phyloP scores from a whole-genome alignment of 345 rosid genomes.

The Carallia pectinifolia region DNA sequence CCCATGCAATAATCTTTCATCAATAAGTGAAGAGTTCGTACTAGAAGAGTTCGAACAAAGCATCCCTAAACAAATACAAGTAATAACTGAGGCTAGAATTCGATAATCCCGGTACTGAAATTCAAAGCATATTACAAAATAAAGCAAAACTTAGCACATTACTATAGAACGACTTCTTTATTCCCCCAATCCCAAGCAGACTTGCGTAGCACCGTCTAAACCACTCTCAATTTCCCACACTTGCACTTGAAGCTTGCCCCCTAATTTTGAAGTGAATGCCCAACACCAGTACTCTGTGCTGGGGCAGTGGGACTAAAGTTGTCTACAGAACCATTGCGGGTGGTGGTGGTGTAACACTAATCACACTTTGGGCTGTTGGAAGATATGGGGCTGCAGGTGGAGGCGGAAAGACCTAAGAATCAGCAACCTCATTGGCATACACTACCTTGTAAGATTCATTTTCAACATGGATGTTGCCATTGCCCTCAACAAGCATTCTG shows the following conservation, averaged over 20 bases:
- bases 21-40: no score
- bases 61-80: no score
- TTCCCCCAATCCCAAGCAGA: no score
- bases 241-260: constrained; percentile 5
- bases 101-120: no score
- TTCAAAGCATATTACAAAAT: no score
- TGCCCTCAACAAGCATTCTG: background rate
- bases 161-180: no score
- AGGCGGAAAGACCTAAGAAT: no score
- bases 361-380: constrained; percentile 12
- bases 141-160: no score
- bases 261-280: constrained; percentile 38
- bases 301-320: constrained; percentile 57
- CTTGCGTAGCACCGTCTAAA: no score
- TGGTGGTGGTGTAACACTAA: constrained; percentile 7
- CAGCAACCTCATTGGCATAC: background rate
- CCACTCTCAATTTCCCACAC: background rate
- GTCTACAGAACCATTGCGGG: constrained; percentile 20
- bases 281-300: constrained; percentile 57
- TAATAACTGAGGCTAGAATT: no score
- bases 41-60: no score
- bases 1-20: no score
- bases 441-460: background rate
- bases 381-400: constrained; percentile 3
- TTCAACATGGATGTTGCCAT: background rate